These are phyloP conservation scores for Fraxinus quadrangulata DNA, from an alignment of 257 asterid species.

Conservation along the genomic window DNA sequence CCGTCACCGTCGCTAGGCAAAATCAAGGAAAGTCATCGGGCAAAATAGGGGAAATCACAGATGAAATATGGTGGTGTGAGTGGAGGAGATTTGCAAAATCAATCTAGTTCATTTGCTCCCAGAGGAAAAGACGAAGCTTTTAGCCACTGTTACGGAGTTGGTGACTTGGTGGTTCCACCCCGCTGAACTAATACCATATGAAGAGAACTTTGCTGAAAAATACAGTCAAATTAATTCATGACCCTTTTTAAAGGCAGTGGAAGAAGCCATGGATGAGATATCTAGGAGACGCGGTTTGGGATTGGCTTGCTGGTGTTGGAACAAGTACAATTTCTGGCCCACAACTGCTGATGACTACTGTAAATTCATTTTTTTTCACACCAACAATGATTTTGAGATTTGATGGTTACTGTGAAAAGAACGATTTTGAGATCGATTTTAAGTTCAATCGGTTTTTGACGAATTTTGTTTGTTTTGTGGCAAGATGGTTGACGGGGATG, in stretches of 20 bases:
- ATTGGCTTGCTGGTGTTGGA: conserved; percentile 76
- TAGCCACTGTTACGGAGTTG: conserved; percentile 68
- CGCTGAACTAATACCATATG: conserved; percentile 74
- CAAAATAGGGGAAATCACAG: no score
- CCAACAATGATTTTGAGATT: no score
- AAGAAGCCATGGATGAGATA: conserved; percentile 83
- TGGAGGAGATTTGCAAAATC: no score
- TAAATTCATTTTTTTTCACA: no score
- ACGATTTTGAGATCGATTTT: no score
- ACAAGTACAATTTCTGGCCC: conserved; percentile 57
- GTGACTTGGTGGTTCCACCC: conserved; percentile 95
- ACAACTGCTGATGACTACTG: conserved; percentile 53
- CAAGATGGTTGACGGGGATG: no score
- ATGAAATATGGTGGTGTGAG: background rate
- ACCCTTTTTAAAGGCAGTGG: conserved; percentile 64
- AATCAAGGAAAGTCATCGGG: no score
- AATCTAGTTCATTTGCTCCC: conserved; percentile 1
- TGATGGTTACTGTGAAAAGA: no score
- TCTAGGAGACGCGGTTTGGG: conserved; percentile 70
- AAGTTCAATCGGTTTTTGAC: no score
- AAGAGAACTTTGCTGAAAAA: conserved; percentile 69
- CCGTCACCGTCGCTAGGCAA: no score
- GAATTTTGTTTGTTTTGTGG: no score
- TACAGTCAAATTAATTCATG: conserved; percentile 57
- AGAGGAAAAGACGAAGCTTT: conserved; percentile 44